A percentile compares a stretch with the other conserved stretches of the same genome.
phyloP scores from a whole-genome alignment of 345 rosid genomes.

The Bruguiera sexangula region DNA sequence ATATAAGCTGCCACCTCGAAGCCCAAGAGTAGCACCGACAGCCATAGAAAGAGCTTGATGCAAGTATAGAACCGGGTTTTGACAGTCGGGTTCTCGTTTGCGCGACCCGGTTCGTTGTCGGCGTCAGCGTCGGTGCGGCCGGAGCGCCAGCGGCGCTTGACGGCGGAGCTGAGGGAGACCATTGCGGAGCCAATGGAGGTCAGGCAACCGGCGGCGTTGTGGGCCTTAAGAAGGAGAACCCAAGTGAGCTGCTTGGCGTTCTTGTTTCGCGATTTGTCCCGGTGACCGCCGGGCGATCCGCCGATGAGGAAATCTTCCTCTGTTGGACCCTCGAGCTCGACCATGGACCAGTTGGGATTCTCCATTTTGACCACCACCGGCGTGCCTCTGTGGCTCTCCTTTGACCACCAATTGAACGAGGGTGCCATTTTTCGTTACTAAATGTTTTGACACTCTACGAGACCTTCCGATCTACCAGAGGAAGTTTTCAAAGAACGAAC shows the following conservation, averaged over 20 bases:
- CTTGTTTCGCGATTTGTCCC: slow-evolving; percentile 63
- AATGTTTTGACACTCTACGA: background rate
- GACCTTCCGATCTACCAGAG: slow-evolving; percentile 11
- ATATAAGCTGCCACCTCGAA: slow-evolving; percentile 74
- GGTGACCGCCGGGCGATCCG: slow-evolving; percentile 26
- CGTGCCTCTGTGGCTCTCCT: slow-evolving; percentile 71
- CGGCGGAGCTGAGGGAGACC: slow-evolving; percentile 58
- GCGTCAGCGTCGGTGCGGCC: slow-evolving; percentile 59
- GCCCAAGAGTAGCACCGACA: slow-evolving; percentile 56
- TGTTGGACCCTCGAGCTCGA: slow-evolving; percentile 73
- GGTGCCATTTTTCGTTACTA: slow-evolving; percentile 55
- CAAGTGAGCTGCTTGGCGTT: slow-evolving; percentile 97
- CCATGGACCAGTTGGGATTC: slow-evolving; percentile 98
- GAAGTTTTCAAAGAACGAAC: background rate
- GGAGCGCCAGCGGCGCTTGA: slow-evolving; percentile 67
- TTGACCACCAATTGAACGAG: slow-evolving; percentile 78
- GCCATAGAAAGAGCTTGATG: slow-evolving; percentile 65
- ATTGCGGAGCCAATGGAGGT: slow-evolving; percentile 69
- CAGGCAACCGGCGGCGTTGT: slow-evolving; percentile 89
- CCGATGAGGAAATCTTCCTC: slow-evolving; percentile 66
- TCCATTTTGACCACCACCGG: slow-evolving; percentile 97
- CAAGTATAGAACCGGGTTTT: slow-evolving; percentile 57
- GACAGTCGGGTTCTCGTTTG: slow-evolving; percentile 41
- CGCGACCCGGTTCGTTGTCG: slow-evolving; percentile 27
- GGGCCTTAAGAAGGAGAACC: slow-evolving; percentile 93